Percentiles rank a stretch among this genome's conserved stretches.
Conservation (phyloP, 1,284 basidiomycete genomes). For the Sporisorium graminicola region DNA sequence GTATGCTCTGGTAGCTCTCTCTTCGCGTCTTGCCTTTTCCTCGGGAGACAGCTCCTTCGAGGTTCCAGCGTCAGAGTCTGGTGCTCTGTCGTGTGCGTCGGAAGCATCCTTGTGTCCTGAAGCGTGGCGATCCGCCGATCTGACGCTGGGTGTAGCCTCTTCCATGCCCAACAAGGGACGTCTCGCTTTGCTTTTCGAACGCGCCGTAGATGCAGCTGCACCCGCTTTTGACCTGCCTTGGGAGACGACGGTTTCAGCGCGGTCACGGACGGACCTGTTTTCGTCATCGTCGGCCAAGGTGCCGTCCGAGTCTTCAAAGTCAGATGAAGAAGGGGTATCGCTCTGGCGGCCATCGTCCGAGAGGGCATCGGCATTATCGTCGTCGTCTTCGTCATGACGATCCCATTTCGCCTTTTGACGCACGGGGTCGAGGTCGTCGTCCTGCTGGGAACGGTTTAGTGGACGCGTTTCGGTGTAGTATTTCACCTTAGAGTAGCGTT, state of each 20-base stretch:
- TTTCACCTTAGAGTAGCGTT: constrained; percentile 58
- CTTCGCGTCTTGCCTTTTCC: constrained; percentile 42
- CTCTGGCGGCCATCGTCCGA: constrained; percentile 29
- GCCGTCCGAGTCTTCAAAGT: constrained; percentile 48
- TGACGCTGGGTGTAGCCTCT: constrained; percentile 28
- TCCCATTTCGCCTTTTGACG: constrained; percentile 51
- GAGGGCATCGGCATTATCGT: constrained; percentile 20
- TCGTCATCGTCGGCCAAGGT: constrained; percentile 45
- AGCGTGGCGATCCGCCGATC: constrained; percentile 30
- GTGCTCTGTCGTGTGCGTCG: constrained; percentile 26
- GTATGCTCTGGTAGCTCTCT: constrained; percentile 46
- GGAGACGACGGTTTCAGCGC: constrained; percentile 33
- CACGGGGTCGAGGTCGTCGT: constrained; percentile 50
- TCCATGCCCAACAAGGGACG: constrained; percentile 26
- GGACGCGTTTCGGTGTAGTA: constrained; percentile 55
- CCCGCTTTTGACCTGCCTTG: constrained; percentile 27
- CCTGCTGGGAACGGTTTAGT: constrained; percentile 10
- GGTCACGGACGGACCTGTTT: constrained; percentile 23
- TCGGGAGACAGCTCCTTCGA: constrained; percentile 46
- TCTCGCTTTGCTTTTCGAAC: constrained; percentile 36
- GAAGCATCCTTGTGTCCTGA: constrained; percentile 17
- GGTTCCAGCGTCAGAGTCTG: constrained; percentile 42
- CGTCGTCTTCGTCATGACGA: constrained; percentile 44
- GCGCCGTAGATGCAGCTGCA: constrained; percentile 7
- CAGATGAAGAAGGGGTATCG: constrained; percentile 47